Base-by-base conservation (phyloP, 352 stramenopile species). In the Phytopythium sindhum region DNA sequence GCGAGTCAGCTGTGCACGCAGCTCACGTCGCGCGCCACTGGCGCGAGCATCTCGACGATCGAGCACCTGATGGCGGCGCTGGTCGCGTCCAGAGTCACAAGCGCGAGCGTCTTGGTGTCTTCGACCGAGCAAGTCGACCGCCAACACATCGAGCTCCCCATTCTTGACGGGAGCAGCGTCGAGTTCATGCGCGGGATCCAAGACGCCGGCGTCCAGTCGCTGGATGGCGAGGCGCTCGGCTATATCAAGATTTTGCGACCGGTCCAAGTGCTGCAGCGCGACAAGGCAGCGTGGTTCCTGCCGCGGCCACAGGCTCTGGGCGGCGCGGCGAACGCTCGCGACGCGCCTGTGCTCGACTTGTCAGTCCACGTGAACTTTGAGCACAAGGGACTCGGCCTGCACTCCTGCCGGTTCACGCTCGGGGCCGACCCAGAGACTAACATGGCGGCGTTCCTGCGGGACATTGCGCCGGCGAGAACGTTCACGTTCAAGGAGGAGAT, bases 401-500 rank as follows among this genome's bases (percentile, higher is more conserved):
- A 56, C 11, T 73, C 72, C 53, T 79, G 67, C 66, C 74, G 70
- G 19, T 86, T 84, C 54, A 66, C 52, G 5, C 58, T 86, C 35
- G 67, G 67, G 21, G 61, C 59, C n/a, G 69, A 86, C 60, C 52
- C 72, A 2, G 63, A 77, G 1, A 39, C 37, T 0, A 86, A 75
- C 1, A 23, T 74, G 11, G 24, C 47, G 1, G 31, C 57, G 0
- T 90, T 90, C 54, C 50, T 68, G 2, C 33, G 61, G 0, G 41
- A 81, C 2, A 69, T 91, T 29, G 84, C 81, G 21, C 57, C 77
- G 4, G 78, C 81, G 19, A 75, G 80, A 8, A 93, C 81, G 8
- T 90, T 93, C 66, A 90, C 84, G 47, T 90, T 93, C 56, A 73
- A 88, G 65, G 74, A 90, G 9, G 80, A 90, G 63, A 79, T 91